Evolutionary conservation across 2,329 filamentous ascomycete genomes (phyloP).

Genomic region (Fusarium sp.): DNA sequence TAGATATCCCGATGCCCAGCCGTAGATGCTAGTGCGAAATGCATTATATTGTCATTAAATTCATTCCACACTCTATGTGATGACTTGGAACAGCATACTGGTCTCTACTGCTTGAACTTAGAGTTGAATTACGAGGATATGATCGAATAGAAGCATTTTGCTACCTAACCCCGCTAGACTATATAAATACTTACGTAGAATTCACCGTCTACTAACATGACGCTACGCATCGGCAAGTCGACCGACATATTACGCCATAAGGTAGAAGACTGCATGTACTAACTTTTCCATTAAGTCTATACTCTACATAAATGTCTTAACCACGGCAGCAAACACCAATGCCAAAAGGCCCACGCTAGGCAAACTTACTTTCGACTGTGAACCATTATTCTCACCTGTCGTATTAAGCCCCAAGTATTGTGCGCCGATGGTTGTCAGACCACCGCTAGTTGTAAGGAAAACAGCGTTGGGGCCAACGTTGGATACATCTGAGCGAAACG

Average conservation of each 20-base stretch:
- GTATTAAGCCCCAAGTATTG: slow-evolving; percentile 76
- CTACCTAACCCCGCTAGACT: too few relatives aligned
- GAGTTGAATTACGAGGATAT: too few relatives aligned
- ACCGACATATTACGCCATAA: too few relatives aligned
- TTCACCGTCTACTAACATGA: too few relatives aligned
- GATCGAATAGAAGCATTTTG: too few relatives aligned
- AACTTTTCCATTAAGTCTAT: background rate
- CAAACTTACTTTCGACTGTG: background rate
- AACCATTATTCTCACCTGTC: slow-evolving; percentile 54
- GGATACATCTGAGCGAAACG: slow-evolving; percentile 75
- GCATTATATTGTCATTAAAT: background rate
- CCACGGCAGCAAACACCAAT: slow-evolving; percentile 3
- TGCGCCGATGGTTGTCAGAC: slow-evolving; percentile 79
- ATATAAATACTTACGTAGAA: too few relatives aligned
- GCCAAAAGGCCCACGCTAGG: slow-evolving; percentile 9
- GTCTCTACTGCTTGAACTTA: too few relatives aligned
- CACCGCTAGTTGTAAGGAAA: slow-evolving; percentile 75
- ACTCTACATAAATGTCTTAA: slow-evolving; percentile 16
- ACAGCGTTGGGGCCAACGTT: slow-evolving; percentile 81
- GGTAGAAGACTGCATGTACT: too few relatives aligned
- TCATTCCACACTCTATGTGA: background rate
- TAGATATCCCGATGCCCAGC: slow-evolving; percentile 41
- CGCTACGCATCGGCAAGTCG: too few relatives aligned
- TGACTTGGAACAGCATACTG: background rate
- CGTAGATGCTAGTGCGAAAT: slow-evolving; percentile 13